Evolutionary conservation across 106 monocot species (phyloP).

Genomic region (Dioscorea dumetorum): DNA sequence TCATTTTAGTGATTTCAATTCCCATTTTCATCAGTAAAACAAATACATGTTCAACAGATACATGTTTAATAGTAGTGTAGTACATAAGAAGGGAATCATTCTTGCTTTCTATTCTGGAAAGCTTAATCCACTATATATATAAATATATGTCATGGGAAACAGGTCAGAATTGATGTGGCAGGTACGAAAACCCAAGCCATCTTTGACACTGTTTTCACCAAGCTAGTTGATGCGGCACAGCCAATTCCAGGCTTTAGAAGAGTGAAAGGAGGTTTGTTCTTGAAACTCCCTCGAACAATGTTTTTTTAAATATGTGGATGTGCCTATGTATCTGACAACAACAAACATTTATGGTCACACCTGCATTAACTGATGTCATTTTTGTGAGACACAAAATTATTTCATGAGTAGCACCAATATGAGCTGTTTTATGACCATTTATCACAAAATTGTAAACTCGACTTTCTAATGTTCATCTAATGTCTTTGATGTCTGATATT

Average conservation of each 20-base stretch:
- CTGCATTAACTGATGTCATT: neutral
- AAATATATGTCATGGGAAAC: constrained; percentile 3
- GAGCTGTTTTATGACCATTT: neutral
- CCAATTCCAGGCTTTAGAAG: constrained; percentile 80
- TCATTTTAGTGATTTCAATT: neutral
- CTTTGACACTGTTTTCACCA: constrained; percentile 65
- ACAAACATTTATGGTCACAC: neutral
- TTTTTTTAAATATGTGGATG: neutral
- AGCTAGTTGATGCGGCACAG: constrained; percentile 62
- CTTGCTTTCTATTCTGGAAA: neutral
- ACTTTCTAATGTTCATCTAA: too few relatives aligned
- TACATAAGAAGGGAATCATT: neutral
- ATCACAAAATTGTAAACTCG: too few relatives aligned
- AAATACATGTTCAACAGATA: neutral
- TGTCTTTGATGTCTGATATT: too few relatives aligned
- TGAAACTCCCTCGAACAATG: neutral
- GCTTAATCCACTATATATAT: neutral
- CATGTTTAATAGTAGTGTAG: neutral
- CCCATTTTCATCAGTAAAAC: neutral
- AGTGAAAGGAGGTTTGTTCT: constrained; percentile 62
- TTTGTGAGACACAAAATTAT: neutral
- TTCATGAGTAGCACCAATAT: neutral
- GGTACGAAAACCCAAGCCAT: constrained; percentile 47
- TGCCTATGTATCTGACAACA: neutral
- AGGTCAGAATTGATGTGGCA: constrained; percentile 48